phyloP scores from a whole-genome alignment of 108 stramenopile species.

The Cyclotella baltica region DNA sequence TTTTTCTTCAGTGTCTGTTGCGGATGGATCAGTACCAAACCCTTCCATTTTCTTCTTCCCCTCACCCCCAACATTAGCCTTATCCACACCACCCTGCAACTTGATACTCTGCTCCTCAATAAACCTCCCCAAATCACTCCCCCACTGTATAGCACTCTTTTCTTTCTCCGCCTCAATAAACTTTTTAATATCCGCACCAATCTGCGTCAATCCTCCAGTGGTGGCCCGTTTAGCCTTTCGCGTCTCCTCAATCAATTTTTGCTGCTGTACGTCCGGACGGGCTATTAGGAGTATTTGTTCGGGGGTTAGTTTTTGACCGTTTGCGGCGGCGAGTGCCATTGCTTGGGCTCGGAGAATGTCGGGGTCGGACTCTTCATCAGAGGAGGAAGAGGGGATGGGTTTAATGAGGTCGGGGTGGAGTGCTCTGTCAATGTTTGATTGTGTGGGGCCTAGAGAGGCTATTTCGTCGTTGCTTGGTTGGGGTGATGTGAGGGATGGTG shows the following conservation, averaged over 20 bases:
- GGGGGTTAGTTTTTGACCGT: conserved; percentile 70
- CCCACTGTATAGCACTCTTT: conserved; percentile 46
- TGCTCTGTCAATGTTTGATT: conserved; percentile 42
- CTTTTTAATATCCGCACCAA: conserved; percentile 46
- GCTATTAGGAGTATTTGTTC: conserved; percentile 62
- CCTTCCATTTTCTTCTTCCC: conserved; percentile 48
- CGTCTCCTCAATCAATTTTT: conserved; percentile 51
- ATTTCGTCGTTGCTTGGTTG: neutral
- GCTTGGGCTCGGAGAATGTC: conserved; percentile 67
- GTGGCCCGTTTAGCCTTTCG: conserved; percentile 15
- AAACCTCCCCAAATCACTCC: conserved; percentile 49
- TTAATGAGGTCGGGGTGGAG: conserved; percentile 31
- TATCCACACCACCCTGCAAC: neutral
- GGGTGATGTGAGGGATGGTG: neutral
- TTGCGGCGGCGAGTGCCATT: conserved; percentile 74
- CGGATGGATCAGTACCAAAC: conserved; percentile 36
- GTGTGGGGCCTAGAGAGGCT: conserved; percentile 24
- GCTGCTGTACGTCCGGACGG: conserved; percentile 49
- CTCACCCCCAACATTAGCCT: neutral
- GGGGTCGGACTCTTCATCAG: conserved; percentile 57
- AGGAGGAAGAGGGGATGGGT: neutral
- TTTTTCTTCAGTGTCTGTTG: neutral
- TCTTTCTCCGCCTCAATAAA: conserved; percentile 45
- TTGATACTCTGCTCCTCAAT: conserved; percentile 39
- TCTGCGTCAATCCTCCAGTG: conserved; percentile 20